Base-by-base conservation (phyloP, 1,284 basidiomycete species). In the Sanghuangporus baumii region DNA sequence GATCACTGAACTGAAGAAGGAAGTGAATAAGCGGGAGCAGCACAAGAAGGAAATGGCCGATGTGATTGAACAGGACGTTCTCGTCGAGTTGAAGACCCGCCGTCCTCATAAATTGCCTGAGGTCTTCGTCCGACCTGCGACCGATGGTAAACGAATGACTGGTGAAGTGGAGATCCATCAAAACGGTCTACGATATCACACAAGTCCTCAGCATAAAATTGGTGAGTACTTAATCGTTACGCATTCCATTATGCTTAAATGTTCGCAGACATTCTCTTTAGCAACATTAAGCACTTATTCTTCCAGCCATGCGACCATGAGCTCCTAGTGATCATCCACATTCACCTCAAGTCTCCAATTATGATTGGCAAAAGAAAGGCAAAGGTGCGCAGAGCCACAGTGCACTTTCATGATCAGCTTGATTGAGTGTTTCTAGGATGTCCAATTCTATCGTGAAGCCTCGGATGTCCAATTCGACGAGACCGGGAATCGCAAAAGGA, bases 351-450 rank as follows among this genome's bases (percentile, higher is more conserved):
- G 75, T 87, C 94, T 1, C 97, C 97, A 2, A 99, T 99, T 74
- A 96, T 99, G 84, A 91, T 99, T 68, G 96, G 97, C 66, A 99
- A 99, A 83, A 96, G 95, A 78, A 99, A 99, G 76, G 90, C 96
- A 18, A 92, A 91, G 67, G 92, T 92, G 72, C 60, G 83, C 34
- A 56, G 57, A 2, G 26, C 43, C 50, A 7, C 41, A 48, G 60
- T 31, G 26, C 38, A 47, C 48, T 38, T 55, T 47, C 54, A 55
- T 37, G n/a, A 18, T 61, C 41, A 63, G 43, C 34, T 2, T 43
- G 54, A 57, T 46, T 65, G 37, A 65, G 46, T 20, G 52, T 56
- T 55, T 61, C 23, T 66, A 94, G 89, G 97, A 99, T 73, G 87
- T 99, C 8, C 97, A 99, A 84, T 98, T 99, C 76, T 97, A 93